Percentiles rank a stretch among this genome's conserved stretches.
Evolutionary conservation across 192 early-diverging fungal species (phyloP).

Genomic region (Coemansia sp.): DNA sequence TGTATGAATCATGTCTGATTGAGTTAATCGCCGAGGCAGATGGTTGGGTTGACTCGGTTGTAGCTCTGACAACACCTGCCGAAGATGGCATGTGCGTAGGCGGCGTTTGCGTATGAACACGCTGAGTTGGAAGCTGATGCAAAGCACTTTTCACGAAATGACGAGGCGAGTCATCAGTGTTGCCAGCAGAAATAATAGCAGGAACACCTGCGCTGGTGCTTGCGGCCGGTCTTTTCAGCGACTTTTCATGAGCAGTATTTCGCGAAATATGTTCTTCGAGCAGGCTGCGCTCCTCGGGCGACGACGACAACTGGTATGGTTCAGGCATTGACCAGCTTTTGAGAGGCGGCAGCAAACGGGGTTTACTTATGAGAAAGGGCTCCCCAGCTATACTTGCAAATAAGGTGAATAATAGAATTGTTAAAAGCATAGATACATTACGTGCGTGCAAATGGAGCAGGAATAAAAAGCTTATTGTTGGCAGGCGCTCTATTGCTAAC

Average conservation of each 20-base stretch:
- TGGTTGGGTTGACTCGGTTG: background rate
- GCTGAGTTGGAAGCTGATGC: background rate
- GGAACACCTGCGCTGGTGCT: background rate
- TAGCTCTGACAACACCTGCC: background rate
- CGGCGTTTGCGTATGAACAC: background rate
- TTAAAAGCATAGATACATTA: too few species aligned
- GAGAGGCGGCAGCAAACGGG: background rate
- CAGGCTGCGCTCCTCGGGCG: slow-evolving; percentile 6
- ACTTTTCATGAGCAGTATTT: background rate
- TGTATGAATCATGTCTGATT: background rate
- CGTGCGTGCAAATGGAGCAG: too few species aligned
- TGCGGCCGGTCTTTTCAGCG: background rate
- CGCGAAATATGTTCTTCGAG: slow-evolving; percentile 7
- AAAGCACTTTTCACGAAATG: background rate
- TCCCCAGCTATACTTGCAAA: too few species aligned
- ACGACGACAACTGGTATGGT: slow-evolving; percentile 9
- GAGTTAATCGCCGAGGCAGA: background rate
- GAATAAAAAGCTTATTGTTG: too few species aligned
- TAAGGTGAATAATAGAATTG: too few species aligned
- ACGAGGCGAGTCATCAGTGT: background rate
- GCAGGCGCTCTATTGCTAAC: too few species aligned
- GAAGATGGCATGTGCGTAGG: background rate
- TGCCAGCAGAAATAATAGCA: background rate
- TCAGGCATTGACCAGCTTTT: slow-evolving; percentile 6
- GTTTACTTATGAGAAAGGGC: background rate